Evolutionary conservation across 2,329 filamentous ascomycete species (phyloP).

Genomic region (Xylaria sp.): DNA sequence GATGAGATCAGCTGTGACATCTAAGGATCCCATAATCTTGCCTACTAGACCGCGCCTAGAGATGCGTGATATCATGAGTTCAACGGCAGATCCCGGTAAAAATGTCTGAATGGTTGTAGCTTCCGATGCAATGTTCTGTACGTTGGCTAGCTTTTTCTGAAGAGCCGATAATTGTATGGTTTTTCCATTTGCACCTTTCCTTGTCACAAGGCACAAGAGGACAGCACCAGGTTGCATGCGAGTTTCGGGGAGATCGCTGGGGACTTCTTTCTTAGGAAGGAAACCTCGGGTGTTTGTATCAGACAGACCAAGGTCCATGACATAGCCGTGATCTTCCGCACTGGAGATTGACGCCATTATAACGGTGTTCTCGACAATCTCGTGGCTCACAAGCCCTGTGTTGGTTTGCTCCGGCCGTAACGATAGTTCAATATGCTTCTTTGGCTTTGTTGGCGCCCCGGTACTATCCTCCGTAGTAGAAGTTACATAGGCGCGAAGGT

Average conservation of each 20-base stretch:
- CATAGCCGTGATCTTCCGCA: slow-evolving; percentile 93
- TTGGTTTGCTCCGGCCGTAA: slow-evolving; percentile 84
- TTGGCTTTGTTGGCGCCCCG: slow-evolving; percentile 67
- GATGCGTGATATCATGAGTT: slow-evolving; percentile 82
- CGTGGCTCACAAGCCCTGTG: slow-evolving; percentile 74
- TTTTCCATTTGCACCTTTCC: slow-evolving; percentile 79
- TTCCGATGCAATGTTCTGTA: slow-evolving; percentile 72
- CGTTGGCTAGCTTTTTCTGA: slow-evolving; percentile 73
- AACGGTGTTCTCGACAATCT: slow-evolving; percentile 78
- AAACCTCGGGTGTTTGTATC: slow-evolving; percentile 79
- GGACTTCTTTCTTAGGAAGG: slow-evolving; percentile 84
- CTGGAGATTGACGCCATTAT: slow-evolving; percentile 89
- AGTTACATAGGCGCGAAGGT: slow-evolving; percentile 83
- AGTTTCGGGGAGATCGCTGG: slow-evolving; percentile 69
- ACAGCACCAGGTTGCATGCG: slow-evolving; percentile 84
- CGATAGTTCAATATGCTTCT: slow-evolving; percentile 87
- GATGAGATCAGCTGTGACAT: slow-evolving; percentile 89
- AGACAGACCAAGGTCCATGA: slow-evolving; percentile 89
- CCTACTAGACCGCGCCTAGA: slow-evolving; percentile 80
- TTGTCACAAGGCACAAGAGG: slow-evolving; percentile 82
- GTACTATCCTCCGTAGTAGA: slow-evolving; percentile 77
- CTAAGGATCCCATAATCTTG: slow-evolving; percentile 90
- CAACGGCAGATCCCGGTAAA: slow-evolving; percentile 89
- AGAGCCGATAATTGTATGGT: slow-evolving; percentile 87
- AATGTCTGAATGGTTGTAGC: slow-evolving; percentile 91